Percentiles rank a stretch among this genome's conserved stretches.
These are phyloP conservation scores for Agapanthus africanus DNA, from an alignment of 106 monocot genomes.

Conservation along the genomic window DNA sequence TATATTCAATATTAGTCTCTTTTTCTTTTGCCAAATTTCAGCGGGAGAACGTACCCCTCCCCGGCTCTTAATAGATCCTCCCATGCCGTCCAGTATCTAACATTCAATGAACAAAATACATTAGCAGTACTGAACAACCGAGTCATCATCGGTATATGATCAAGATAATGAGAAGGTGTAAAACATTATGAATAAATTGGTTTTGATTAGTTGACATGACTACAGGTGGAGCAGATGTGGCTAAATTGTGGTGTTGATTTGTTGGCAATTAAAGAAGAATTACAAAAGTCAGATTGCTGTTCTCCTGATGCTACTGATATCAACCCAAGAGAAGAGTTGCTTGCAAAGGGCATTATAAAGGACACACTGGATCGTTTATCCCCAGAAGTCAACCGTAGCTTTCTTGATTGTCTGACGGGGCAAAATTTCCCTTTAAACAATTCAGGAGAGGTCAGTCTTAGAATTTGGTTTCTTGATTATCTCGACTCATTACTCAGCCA, in stretches of 20 bases:
- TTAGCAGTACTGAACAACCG: too few species aligned
- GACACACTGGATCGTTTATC: not conserved
- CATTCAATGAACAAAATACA: too few species aligned
- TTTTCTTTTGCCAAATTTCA: too few species aligned
- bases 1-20: too few species aligned
- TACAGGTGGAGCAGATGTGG: constrained; percentile 13
- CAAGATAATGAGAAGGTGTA: constrained; percentile 5
- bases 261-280: constrained; percentile 1
- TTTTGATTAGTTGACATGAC: not conserved
- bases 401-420: constrained; percentile 26
- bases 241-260: constrained; percentile 10
- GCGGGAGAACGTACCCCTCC: too few species aligned
- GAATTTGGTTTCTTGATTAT: constrained; percentile 11
- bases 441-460: constrained; percentile 4
- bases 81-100: too few species aligned
- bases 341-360: constrained; percentile 5
- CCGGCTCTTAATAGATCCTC: not conserved
- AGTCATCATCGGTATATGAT: too few species aligned
- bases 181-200: not conserved
- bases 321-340: not conserved
- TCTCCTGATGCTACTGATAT: not conserved
- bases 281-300: constrained; percentile 1
- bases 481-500: constrained; percentile 12
- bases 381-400: constrained; percentile 5
- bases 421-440: constrained; percentile 5